Evolutionary conservation across 768 basidiomycete genomes (phyloP).

Genomic region (Coprinopsis strossmayeri): DNA sequence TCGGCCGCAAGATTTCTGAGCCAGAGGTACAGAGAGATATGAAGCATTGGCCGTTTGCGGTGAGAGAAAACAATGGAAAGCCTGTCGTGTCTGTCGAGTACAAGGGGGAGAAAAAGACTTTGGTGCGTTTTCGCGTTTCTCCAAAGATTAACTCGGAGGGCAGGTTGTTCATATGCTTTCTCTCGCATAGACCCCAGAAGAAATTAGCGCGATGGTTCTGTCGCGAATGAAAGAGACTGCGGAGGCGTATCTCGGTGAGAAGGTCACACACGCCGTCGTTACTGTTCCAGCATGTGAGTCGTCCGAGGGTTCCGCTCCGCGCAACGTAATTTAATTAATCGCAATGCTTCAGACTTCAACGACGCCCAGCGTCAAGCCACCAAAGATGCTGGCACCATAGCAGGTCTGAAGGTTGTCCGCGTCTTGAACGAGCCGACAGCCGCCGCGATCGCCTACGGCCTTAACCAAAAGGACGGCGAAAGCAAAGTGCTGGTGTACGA

Average conservation of each 20-base stretch:
- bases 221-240: slow-evolving; percentile 68
- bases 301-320: neutral
- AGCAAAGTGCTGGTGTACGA: slow-evolving; percentile 66
- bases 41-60: slow-evolving; percentile 83
- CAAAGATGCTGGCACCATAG: slow-evolving; percentile 60
- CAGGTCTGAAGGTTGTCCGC: slow-evolving; percentile 58
- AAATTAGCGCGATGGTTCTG: slow-evolving; percentile 63
- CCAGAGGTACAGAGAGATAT: slow-evolving; percentile 72
- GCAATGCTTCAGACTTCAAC: slow-evolving; percentile 44
- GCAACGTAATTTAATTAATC: slow-evolving; percentile 3
- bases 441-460: slow-evolving; percentile 65
- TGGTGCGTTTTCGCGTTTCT: slow-evolving; percentile 28
- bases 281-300: slow-evolving; percentile 51
- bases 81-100: slow-evolving; percentile 70
- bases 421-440: slow-evolving; percentile 69
- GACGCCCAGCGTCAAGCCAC: slow-evolving; percentile 58
- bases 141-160: neutral
- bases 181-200: slow-evolving; percentile 60
- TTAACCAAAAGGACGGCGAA: slow-evolving; percentile 52
- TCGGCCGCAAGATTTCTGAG: slow-evolving; percentile 78
- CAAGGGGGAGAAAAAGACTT: slow-evolving; percentile 49
- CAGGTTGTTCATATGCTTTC: no score
- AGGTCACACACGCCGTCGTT: slow-evolving; percentile 54
- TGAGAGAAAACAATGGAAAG: slow-evolving; percentile 67
- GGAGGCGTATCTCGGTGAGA: slow-evolving; percentile 59